Evolutionary conservation across 2,329 filamentous ascomycete species (phyloP), one percentile per base, ranked within the genome.

Genomic region (Pseudocercospora fuligena): DNA sequence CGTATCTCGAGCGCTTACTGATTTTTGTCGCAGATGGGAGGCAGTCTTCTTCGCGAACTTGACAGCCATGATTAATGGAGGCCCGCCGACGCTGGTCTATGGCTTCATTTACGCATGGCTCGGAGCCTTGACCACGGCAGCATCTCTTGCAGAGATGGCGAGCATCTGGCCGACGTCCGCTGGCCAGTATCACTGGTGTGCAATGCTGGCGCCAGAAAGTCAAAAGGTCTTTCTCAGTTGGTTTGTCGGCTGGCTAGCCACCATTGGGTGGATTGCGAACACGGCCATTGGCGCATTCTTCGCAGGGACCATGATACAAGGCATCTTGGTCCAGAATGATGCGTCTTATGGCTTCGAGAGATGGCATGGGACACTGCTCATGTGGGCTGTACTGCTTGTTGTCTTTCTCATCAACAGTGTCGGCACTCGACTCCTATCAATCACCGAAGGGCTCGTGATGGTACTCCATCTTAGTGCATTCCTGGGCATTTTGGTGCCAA

Each of bases 401-500:
- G 67, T 67, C 9, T 68, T 75, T 27, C 46, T 71, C 23, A 78
- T 85, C 70, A 86, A 85, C 69, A 79, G 78, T 1, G 73, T 80
- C 14, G 77, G 79, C 7, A 80, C 78, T 4, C 78, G 77, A 47
- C 67, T 81, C 1, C 74, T 85, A 1, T 82, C 83, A 2, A 76
- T 79, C 12, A 76, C 84, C n/a, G 84, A 86, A 72, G 81, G 80
- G 0, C 69, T 82, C 16, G 80, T 84, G 33, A 73, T 85, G 19
- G 78, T 83, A n/a, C 71, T 85, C 8, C 84, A 85, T 63, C 74
- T 85, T 12, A 72, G 82, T 11, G 83, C 83, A 3, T 85, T 85
- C 73, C 83, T 85, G 58, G 82, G 79, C 0, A 82, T 85, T 60
- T 71, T 86, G 4, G 33, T 68, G 7, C 66, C 66, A 5, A 27